Percentiles rank a stretch among this genome's conserved stretches.
phyloP scores from a whole-genome alignment of 2,329 filamentous ascomycete genomes.

The Phoma sp. region DNA sequence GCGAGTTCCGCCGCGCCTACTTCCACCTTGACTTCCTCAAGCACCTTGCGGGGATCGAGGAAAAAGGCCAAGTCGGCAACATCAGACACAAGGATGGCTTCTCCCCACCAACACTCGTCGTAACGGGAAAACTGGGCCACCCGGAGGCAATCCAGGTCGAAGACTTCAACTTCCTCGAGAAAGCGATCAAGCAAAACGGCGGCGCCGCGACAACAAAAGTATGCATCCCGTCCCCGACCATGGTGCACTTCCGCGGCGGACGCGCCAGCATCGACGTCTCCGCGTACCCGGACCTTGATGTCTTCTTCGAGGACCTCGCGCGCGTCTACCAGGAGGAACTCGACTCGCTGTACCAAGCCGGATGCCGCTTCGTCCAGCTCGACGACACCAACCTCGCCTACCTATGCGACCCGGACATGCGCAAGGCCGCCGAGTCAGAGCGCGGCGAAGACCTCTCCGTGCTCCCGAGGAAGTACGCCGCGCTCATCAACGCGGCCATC shows the following conservation, averaged over 20 bases:
- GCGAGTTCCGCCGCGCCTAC: slow-evolving; percentile 64
- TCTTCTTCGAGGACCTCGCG: slow-evolving; percentile 64
- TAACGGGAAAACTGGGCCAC: slow-evolving; percentile 62
- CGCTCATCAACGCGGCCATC: slow-evolving; percentile 63
- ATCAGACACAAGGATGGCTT: slow-evolving; percentile 54
- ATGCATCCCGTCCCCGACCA: slow-evolving; percentile 66
- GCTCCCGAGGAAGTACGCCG: slow-evolving; percentile 61
- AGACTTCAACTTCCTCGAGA: slow-evolving; percentile 63
- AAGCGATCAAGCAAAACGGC: slow-evolving; percentile 52
- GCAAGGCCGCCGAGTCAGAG: slow-evolving; percentile 57
- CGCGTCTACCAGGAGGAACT: slow-evolving; percentile 64
- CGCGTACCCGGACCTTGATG: slow-evolving; percentile 63
- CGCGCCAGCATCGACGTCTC: slow-evolving; percentile 61
- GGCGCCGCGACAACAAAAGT: slow-evolving; percentile 59
- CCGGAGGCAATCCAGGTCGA: slow-evolving; percentile 63
- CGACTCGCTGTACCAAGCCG: slow-evolving; percentile 60
- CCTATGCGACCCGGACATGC: slow-evolving; percentile 65
- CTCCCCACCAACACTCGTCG: slow-evolving; percentile 62
- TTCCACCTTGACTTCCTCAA: slow-evolving; percentile 67
- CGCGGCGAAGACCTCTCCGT: slow-evolving; percentile 60
- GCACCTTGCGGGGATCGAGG: slow-evolving; percentile 62
- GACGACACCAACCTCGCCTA: slow-evolving; percentile 69
- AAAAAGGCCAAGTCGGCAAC: slow-evolving; percentile 58
- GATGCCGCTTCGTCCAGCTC: slow-evolving; percentile 64
- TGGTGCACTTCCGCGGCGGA: slow-evolving; percentile 66